Evolutionary conservation across 2,329 filamentous ascomycete genomes (phyloP), one percentile per base, ranked within the genome.

Genomic region (Ophiosphaerella narmari): DNA sequence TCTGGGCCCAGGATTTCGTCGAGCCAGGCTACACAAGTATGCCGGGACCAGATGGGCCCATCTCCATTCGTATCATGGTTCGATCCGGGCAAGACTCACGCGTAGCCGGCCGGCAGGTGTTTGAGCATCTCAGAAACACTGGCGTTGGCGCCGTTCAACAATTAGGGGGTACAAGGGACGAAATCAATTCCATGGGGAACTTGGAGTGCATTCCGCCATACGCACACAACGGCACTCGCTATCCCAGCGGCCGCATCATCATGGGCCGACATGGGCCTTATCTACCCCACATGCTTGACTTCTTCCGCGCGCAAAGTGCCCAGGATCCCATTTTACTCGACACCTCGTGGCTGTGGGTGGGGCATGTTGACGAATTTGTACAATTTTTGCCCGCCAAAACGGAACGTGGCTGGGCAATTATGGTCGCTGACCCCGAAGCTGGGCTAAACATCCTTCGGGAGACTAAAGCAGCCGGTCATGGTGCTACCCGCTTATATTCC

Each of bases 1-100:
- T 68, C 38, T 77, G 74, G 74, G 62, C 67, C 1, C 75, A 77
- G 49, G 74, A 78, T 45, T 68, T 74, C 33, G 50, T 77, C 24
- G 73, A 77, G 54, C 68, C 74, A 0, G 74, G 59, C 1, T 77
- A 74, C 48, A 60, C 62, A 4, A 74, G 68, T 43, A 76, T 77
- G 50, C 74, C 74, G 0, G 74, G 73, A 0, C 70, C 73, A 1
- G 14, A 70, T 4, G 70, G 72, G 0, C 54, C 70, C 2, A 54
- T 74, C 6, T 51, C 60, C 1, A 48, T 77, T 5, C 66, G 66
- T 4, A 51, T 77, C 7, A 62, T 75, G 45, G 57, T 77, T 7
- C 43, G 52, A 9, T 51, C 49, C 13, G 26, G 45, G 4, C 71
- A 74, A 44, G 54, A 54, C 5, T 48, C 41, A 0, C 67, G 73